A percentile compares a stretch with the other conserved stretches of the same genome.
Evolutionary conservation across 192 early-diverging fungal genomes (phyloP).

Genomic region (Dimargaris verticillata): DNA sequence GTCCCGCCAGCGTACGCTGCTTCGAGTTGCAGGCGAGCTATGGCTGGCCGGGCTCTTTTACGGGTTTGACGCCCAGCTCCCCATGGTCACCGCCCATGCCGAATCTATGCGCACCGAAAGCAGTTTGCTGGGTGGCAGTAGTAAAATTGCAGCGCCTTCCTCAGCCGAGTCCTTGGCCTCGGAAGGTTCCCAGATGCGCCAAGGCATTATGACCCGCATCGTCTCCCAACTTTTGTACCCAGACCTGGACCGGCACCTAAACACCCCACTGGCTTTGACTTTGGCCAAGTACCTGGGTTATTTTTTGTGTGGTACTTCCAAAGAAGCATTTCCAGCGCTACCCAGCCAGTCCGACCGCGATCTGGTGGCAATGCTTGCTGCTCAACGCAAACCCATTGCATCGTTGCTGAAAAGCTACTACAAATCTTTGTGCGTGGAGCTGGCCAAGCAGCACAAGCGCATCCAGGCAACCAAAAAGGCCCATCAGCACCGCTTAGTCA

Average conservation of each 20-base stretch:
- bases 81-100: slow-evolving; percentile 6
- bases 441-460: slow-evolving; percentile 27
- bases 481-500: slow-evolving; percentile 67
- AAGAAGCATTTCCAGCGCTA: not conserved
- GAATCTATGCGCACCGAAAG: not conserved
- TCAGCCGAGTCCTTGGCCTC: not conserved
- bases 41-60: slow-evolving; percentile 61
- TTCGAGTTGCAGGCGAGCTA: slow-evolving; percentile 66
- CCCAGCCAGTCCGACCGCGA: slow-evolving; percentile 12
- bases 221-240: slow-evolving; percentile 24
- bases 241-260: slow-evolving; percentile 25
- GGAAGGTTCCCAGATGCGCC: not conserved
- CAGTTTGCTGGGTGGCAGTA: not conserved
- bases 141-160: too few relatives aligned
- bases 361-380: slow-evolving; percentile 9
- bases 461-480: slow-evolving; percentile 55
- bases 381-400: slow-evolving; percentile 16
- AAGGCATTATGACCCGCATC: slow-evolving; percentile 1
- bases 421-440: slow-evolving; percentile 19
- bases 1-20: slow-evolving; percentile 37
- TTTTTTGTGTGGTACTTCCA: not conserved
- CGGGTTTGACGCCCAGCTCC: slow-evolving; percentile 20
- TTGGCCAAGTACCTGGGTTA: slow-evolving; percentile 14
- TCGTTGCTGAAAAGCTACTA: slow-evolving; percentile 21
- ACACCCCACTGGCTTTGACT: slow-evolving; percentile 16